These are phyloP conservation scores for Buxus sempervirens DNA, from an alignment of 164 flowering plant genomes.

Conservation along the genomic window DNA sequence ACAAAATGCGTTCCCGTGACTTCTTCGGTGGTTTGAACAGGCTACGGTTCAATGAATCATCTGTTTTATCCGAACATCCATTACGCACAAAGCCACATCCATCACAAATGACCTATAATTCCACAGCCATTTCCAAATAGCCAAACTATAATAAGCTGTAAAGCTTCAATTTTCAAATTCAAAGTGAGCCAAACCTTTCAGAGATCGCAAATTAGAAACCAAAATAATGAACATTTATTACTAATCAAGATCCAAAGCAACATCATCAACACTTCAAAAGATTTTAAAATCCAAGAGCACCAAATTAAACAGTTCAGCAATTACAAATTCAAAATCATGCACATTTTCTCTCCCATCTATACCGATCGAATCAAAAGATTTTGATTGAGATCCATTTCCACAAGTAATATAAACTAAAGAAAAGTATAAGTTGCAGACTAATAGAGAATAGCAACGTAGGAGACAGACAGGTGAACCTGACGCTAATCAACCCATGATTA, in stretches of 20 bases:
- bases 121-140: no score
- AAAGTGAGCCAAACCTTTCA: background rate
- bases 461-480: background rate
- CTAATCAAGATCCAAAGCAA: background rate
- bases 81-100: no score
- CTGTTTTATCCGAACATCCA: no score
- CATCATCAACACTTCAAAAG: background rate
- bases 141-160: no score
- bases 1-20: background rate
- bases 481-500: conserved; percentile 32
- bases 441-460: background rate
- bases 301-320: background rate
- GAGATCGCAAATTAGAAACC: background rate
- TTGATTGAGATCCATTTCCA: background rate
- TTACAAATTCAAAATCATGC: background rate
- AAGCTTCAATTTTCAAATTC: no score
- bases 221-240: no score
- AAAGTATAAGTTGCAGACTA: background rate
- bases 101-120: no score
- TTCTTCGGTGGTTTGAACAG: background rate
- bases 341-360: background rate
- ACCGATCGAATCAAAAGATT: background rate
- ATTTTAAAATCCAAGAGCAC: background rate
- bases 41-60: no score
- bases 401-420: no score